Conservation (phyloP, 1,284 basidiomycete genomes). For the Marasmius fiardii region DNA sequence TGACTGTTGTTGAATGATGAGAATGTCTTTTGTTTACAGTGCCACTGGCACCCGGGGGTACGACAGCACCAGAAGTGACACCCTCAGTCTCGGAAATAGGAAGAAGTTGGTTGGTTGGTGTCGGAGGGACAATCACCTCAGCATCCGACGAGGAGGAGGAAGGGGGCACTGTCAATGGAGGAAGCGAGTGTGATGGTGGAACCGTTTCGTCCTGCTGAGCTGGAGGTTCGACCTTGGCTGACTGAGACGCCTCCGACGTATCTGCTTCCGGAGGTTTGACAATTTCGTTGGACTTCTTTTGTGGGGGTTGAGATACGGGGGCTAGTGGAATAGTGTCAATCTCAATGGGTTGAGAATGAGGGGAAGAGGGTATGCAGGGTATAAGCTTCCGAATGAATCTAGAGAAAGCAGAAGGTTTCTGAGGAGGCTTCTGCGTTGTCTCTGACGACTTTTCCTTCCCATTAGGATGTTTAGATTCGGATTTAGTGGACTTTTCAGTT, state of each 20-base stretch:
- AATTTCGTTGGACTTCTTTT: constrained; percentile 6
- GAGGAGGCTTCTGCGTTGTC: neutral
- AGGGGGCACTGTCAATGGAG: constrained; percentile 10
- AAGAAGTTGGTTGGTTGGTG: constrained; percentile 45
- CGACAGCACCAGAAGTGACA: constrained; percentile 53
- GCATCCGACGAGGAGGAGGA: constrained; percentile 23
- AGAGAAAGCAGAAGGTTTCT: constrained; percentile 41
- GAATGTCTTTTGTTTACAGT: constrained; percentile 15
- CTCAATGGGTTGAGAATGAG: constrained; percentile 29
- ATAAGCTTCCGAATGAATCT: constrained; percentile 46
- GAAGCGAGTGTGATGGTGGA: constrained; percentile 7
- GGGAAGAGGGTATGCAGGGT: constrained; percentile 43
- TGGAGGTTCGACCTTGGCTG: constrained; percentile 12
- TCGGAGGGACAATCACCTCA: constrained; percentile 50
- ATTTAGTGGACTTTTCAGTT: constrained; percentile 2
- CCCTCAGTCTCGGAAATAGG: constrained; percentile 53
- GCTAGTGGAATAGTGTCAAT: constrained; percentile 22
- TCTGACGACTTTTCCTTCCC: constrained; percentile 2
- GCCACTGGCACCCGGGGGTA: constrained; percentile 49
- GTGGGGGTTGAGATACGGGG: constrained; percentile 5
- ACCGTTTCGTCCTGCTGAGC: constrained; percentile 3
- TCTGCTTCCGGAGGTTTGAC: neutral
- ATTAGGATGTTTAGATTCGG: constrained; percentile 1
- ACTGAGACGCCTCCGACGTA: constrained; percentile 16
- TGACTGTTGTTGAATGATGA: constrained; percentile 26